Conservation (phyloP, 1,284 basidiomycete species). For the Rhodofomes roseus region DNA sequence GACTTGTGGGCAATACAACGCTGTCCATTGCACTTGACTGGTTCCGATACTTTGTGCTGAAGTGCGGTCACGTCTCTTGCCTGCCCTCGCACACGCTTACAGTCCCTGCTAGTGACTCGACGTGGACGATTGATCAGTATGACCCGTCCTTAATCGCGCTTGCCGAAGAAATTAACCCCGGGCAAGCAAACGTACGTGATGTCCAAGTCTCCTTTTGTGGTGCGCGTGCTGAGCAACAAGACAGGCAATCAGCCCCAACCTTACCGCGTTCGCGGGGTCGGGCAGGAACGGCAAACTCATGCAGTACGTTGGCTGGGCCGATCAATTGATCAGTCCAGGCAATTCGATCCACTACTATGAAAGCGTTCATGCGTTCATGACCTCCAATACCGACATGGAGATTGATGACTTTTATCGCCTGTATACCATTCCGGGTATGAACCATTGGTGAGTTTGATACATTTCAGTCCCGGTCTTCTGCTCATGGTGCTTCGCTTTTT, state of each 20-base stretch:
- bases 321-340: slow-evolving; percentile 33
- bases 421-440: slow-evolving; percentile 41
- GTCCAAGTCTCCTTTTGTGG: not conserved
- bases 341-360: slow-evolving; percentile 34
- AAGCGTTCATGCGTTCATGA: slow-evolving; percentile 25
- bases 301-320: slow-evolving; percentile 30
- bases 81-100: not conserved
- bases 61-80: slow-evolving; percentile 13
- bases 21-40: slow-evolving; percentile 10
- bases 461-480: not conserved
- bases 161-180: slow-evolving; percentile 19
- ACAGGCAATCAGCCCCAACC: slow-evolving; percentile 22
- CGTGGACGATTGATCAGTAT: slow-evolving; percentile 16
- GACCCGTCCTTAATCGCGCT: slow-evolving; percentile 13
- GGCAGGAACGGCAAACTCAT: slow-evolving; percentile 27
- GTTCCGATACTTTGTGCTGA: slow-evolving; percentile 17
- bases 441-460: slow-evolving; percentile 28
- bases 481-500: not conserved
- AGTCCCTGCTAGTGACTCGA: slow-evolving; percentile 12
- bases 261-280: slow-evolving; percentile 23
- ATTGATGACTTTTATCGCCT: slow-evolving; percentile 35
- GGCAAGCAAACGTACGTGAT: slow-evolving; percentile 6
- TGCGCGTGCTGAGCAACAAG: not conserved
- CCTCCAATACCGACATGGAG: slow-evolving; percentile 16
- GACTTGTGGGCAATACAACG: slow-evolving; percentile 8